Conservation (phyloP, 805 yeast species). For the Yarrowia sp. region DNA sequence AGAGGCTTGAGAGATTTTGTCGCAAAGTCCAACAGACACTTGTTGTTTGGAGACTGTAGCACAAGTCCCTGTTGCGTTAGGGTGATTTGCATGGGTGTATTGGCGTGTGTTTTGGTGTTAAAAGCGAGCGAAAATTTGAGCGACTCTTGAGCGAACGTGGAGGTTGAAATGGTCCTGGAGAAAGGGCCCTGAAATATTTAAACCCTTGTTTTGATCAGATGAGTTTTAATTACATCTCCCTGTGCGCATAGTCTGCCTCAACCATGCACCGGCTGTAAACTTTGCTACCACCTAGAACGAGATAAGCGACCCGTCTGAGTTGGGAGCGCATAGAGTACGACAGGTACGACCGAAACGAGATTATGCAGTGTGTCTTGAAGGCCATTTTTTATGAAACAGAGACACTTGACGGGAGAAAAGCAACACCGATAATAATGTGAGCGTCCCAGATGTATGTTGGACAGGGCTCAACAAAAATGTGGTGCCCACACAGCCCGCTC, state of each 20-base stretch:
- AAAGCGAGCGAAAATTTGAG: not conserved
- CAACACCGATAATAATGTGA: too few species aligned
- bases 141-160: not conserved
- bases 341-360: not conserved
- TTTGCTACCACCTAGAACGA: constrained; percentile 6
- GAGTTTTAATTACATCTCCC: constrained; percentile 24
- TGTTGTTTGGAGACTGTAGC: not conserved
- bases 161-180: not conserved
- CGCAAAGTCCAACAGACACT: not conserved
- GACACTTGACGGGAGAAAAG: too few species aligned
- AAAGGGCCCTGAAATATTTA: not conserved
- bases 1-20: not conserved
- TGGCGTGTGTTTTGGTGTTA: not conserved
- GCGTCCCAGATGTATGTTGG: too few species aligned
- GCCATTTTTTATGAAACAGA: not conserved
- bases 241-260: not conserved
- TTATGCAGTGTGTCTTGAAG: not conserved
- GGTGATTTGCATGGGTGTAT: not conserved
- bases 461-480: too few species aligned
- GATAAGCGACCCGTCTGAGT: constrained; percentile 9
- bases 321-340: not conserved
- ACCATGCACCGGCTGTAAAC: constrained; percentile 1
- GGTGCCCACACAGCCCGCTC: not conserved
- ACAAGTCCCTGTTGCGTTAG: constrained; percentile 1
- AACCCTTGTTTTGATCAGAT: constrained; percentile 20